Conservation (phyloP, 305 asterid species). For the Caryopteris hybrid region DNA sequence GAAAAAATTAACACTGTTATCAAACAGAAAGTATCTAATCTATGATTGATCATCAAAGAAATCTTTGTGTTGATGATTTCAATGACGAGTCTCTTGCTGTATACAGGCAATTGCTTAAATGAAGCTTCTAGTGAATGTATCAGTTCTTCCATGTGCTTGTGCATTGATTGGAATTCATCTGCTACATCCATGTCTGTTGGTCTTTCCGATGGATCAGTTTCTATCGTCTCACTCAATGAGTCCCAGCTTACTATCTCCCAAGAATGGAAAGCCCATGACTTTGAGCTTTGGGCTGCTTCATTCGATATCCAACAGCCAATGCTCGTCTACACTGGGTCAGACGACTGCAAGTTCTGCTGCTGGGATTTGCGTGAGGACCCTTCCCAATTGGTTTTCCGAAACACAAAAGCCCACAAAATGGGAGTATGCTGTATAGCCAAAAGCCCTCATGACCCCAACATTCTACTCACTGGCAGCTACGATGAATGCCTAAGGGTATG, state of each 20-base stretch:
- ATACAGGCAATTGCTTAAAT: constrained; percentile 45
- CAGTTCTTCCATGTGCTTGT: constrained; percentile 90
- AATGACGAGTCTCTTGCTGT: constrained; percentile 10
- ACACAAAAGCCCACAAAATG: constrained; percentile 68
- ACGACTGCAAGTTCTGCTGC: constrained; percentile 86
- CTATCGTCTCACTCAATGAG: constrained; percentile 53
- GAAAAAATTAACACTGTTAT: neutral
- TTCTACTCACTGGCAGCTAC: constrained; percentile 76
- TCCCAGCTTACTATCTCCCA: constrained; percentile 40
- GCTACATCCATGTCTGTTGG: constrained; percentile 72
- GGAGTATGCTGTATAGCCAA: constrained; percentile 80
- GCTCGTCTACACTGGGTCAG: constrained; percentile 80
- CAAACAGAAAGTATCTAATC: neutral
- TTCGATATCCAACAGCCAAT: constrained; percentile 77
- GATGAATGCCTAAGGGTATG: constrained; percentile 79
- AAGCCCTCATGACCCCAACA: constrained; percentile 62
- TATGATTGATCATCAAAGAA: neutral
- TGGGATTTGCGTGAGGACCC: constrained; percentile 85
- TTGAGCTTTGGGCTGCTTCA: constrained; percentile 84
- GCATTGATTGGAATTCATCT: constrained; percentile 75
- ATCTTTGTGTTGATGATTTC: constrained; percentile 13
- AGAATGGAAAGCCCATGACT: constrained; percentile 86
- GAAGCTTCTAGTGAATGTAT: constrained; percentile 43
- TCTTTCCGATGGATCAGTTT: constrained; percentile 80
- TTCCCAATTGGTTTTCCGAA: constrained; percentile 54